A percentile compares a stretch with the other conserved stretches of the same genome.
Evolutionary conservation across 768 basidiomycete species (phyloP).

Genomic region (Lactarius indigo): DNA sequence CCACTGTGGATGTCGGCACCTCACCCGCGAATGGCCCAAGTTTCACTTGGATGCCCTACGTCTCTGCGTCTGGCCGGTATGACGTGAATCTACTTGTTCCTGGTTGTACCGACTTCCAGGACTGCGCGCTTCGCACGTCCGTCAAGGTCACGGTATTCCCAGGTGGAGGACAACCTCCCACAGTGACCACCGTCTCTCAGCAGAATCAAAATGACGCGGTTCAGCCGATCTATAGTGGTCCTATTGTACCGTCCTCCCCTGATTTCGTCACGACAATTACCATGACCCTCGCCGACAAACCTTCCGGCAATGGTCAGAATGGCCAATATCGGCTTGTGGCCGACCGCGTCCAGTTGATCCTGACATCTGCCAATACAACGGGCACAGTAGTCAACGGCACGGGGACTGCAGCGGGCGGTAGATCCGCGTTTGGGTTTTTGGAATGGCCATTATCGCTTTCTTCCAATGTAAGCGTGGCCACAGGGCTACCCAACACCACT

Average conservation of each 20-base stretch:
- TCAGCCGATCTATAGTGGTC: constrained; percentile 72
- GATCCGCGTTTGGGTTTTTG: constrained; percentile 75
- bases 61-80: constrained; percentile 87
- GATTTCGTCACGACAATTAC: constrained; percentile 71
- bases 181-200: constrained; percentile 70
- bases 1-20: constrained; percentile 63
- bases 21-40: constrained; percentile 60
- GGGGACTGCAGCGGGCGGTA: constrained; percentile 34
- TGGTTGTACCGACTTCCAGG: constrained; percentile 76
- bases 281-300: constrained; percentile 66
- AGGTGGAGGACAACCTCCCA: constrained; percentile 59
- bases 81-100: constrained; percentile 82
- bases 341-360: constrained; percentile 74
- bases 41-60: constrained; percentile 88
- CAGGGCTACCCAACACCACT: constrained; percentile 60
- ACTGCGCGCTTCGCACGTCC: constrained; percentile 75
- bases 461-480: constrained; percentile 53
- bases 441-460: constrained; percentile 70
- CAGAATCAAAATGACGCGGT: constrained; percentile 60
- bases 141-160: constrained; percentile 84
- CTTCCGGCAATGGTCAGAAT: constrained; percentile 57
- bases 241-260: constrained; percentile 69
- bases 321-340: constrained; percentile 83
- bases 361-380: constrained; percentile 53
- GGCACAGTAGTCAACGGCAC: constrained; percentile 34